A percentile compares a stretch with the other conserved stretches of the same genome.
Conservation (phyloP, 768 basidiomycete genomes). For the Aureoboletus auriporus region DNA sequence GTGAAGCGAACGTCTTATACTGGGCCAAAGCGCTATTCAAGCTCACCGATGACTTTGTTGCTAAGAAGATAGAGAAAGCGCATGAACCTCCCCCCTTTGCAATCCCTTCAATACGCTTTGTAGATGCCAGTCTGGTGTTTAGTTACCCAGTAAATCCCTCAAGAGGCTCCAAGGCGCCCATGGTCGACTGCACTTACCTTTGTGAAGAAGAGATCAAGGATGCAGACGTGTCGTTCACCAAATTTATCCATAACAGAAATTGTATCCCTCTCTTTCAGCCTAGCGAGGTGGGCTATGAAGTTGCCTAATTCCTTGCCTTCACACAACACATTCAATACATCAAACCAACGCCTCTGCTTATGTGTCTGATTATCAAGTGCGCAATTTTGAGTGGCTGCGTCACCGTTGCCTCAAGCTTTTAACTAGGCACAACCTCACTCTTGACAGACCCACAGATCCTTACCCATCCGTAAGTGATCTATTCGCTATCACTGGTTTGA, state of each 20-base stretch:
- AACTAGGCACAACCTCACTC: neutral
- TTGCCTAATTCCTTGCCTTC: neutral
- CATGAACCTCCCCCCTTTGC: neutral
- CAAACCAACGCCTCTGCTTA: neutral
- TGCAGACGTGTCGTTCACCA: too few species aligned
- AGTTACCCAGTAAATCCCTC: too few species aligned
- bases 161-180: neutral
- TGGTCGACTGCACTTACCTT: neutral
- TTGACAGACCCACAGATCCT: neutral
- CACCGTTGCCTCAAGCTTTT: too few species aligned
- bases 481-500: too few species aligned
- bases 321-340: constrained; percentile 2
- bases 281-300: neutral
- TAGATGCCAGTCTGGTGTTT: neutral
- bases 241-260: too few species aligned
- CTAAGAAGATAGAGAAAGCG: neutral
- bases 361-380: neutral
- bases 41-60: neutral
- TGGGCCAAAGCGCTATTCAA: neutral
- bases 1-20: neutral
- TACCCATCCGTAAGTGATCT: neutral
- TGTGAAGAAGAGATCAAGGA: neutral
- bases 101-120: neutral
- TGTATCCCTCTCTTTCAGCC: too few species aligned
- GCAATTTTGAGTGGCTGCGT: too few species aligned